phyloP scores from a whole-genome alignment of 2,329 filamentous ascomycete species.

The Penicillium sp. region DNA sequence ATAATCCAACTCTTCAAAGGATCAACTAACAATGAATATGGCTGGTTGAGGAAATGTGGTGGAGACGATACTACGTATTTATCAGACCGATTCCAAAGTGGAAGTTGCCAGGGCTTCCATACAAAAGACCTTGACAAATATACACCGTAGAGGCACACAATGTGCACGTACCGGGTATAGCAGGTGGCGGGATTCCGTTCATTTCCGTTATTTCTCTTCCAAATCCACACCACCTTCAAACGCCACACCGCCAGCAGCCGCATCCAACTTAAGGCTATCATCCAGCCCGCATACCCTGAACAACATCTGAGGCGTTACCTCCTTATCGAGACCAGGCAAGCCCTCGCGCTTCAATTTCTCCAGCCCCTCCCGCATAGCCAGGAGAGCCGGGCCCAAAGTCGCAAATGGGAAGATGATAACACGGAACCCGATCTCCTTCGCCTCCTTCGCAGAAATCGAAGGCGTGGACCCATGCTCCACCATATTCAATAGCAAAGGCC shows the following conservation, averaged over 20 bases:
- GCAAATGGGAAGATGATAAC: conserved; percentile 40
- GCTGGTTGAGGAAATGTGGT: neutral
- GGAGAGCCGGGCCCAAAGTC: conserved; percentile 32
- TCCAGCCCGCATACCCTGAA: conserved; percentile 40
- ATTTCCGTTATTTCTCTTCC: conserved; percentile 17
- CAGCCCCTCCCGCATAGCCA: conserved; percentile 31
- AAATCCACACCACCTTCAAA: conserved; percentile 29
- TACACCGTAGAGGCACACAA: neutral
- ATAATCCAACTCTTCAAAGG: neutral
- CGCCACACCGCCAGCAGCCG: conserved; percentile 31
- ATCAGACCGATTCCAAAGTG: conserved; percentile 2
- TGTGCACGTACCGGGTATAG: neutral
- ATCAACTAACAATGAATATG: neutral
- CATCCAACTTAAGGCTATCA: conserved; percentile 36
- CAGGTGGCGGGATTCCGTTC: neutral
- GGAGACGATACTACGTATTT: conserved; percentile 13
- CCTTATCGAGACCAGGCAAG: conserved; percentile 24
- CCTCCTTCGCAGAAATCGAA: conserved; percentile 32
- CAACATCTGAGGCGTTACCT: conserved; percentile 32
- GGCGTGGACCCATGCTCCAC: conserved; percentile 39
- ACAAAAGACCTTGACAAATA: neutral
- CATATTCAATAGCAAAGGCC: conserved; percentile 39
- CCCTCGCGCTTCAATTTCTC: conserved; percentile 33
- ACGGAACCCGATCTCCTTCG: conserved; percentile 34
- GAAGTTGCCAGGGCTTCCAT: neutral